phyloP scores from a whole-genome alignment of 192 early-diverging fungal genomes.

The Coemansia asiatica region DNA sequence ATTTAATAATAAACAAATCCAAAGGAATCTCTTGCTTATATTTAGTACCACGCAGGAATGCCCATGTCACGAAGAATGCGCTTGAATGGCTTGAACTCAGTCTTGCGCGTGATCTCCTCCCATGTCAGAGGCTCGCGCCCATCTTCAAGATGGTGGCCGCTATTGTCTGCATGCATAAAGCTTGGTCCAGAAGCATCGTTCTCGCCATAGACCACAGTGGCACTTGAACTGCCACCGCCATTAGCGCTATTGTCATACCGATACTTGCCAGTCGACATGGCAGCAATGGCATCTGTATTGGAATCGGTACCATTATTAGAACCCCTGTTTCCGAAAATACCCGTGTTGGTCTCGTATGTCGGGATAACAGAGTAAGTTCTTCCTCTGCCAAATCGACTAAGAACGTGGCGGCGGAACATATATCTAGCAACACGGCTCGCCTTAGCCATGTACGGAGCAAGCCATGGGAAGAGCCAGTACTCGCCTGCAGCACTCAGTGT shows the following conservation, averaged over 20 bases:
- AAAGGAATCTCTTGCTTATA: too few relatives aligned
- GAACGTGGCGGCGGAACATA: slow-evolving; percentile 18
- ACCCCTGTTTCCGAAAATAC: neutral
- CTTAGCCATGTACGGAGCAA: slow-evolving; percentile 29
- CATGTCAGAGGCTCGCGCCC: slow-evolving; percentile 30
- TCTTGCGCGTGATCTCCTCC: slow-evolving; percentile 46
- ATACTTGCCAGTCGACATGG: slow-evolving; percentile 4
- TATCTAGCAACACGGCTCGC: slow-evolving; percentile 23
- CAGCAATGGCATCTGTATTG: neutral
- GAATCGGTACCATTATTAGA: neutral
- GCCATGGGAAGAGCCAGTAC: slow-evolving; percentile 38
- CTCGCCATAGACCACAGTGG: slow-evolving; percentile 12
- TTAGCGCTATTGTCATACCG: neutral
- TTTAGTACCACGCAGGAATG: slow-evolving; percentile 51
- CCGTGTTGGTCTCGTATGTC: neutral
- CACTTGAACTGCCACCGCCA: slow-evolving; percentile 20
- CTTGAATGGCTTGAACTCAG: slow-evolving; percentile 45
- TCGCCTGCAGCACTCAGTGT: slow-evolving; percentile 36
- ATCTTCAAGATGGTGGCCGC: slow-evolving; percentile 24
- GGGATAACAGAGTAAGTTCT: neutral
- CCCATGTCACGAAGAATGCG: slow-evolving; percentile 53
- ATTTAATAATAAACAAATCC: too few relatives aligned
- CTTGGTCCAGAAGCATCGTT: neutral
- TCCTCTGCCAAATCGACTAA: slow-evolving; percentile 8
- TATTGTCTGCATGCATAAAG: neutral